A percentile compares a stretch with the other conserved stretches of the same genome.
These are phyloP conservation scores for Starmera stellimalicola DNA, from an alignment of 1,139 yeast species.

Conservation along the genomic window DNA sequence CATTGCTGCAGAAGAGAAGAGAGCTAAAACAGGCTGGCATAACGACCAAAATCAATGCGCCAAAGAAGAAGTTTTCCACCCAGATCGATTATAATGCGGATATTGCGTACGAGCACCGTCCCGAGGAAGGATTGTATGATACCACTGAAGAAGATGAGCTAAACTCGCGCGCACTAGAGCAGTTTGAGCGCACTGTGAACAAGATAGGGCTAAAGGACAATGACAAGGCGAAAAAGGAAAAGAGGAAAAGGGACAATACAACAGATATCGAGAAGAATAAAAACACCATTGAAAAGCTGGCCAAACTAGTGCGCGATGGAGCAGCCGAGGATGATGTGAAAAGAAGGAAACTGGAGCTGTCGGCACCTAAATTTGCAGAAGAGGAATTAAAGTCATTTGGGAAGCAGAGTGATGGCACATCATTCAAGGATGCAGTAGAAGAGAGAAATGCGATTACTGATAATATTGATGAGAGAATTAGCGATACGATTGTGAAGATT, in stretches of 20 bases:
- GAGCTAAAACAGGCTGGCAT: slow-evolving; percentile 85
- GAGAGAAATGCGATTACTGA: slow-evolving; percentile 15
- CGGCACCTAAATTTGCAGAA: slow-evolving; percentile 37
- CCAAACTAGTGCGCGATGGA: slow-evolving; percentile 24
- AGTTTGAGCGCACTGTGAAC: slow-evolving; percentile 39
- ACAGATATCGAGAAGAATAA: slow-evolving; percentile 7
- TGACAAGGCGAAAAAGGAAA: slow-evolving; percentile 19
- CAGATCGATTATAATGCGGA: slow-evolving; percentile 80
- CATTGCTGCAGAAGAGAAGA: slow-evolving; percentile 71
- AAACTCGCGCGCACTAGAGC: slow-evolving; percentile 30
- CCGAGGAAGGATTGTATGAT: slow-evolving; percentile 63
- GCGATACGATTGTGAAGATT: slow-evolving; percentile 20
- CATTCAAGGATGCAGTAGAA: slow-evolving; percentile 11
- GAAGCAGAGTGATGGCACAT: slow-evolving; percentile 18
- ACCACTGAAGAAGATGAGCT: slow-evolving; percentile 43
- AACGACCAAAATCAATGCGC: slow-evolving; percentile 33
- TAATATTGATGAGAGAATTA: slow-evolving; percentile 27
- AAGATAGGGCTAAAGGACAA: slow-evolving; percentile 38
- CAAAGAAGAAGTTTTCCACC: slow-evolving; percentile 43
- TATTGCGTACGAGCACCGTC: slow-evolving; percentile 71
- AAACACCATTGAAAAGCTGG: slow-evolving; percentile 16
- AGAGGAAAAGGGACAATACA: slow-evolving; percentile 13
- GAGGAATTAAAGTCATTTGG: slow-evolving; percentile 25
- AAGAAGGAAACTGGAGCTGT: slow-evolving; percentile 45
- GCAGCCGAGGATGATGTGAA: slow-evolving; percentile 34